Percentiles rank a stretch among this genome's conserved stretches.
Evolutionary conservation across 1,139 yeast species (phyloP).

Genomic region (Pneumocystis canis): DNA sequence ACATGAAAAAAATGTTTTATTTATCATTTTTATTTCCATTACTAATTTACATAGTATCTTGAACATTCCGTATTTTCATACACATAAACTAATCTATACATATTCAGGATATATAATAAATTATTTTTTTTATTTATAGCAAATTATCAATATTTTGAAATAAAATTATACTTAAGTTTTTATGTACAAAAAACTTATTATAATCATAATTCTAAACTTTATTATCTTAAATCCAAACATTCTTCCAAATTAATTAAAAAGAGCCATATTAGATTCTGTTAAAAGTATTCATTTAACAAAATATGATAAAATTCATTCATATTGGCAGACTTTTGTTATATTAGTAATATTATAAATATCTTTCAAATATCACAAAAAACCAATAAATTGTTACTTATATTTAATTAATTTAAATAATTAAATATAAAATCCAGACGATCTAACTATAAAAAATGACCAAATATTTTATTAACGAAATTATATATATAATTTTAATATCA

Average conservation of each 20-base stretch:
- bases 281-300: neutral
- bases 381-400: neutral
- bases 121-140: neutral
- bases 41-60: neutral
- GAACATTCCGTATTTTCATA: neutral
- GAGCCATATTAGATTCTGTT: neutral
- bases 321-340: neutral
- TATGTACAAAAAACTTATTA: neutral
- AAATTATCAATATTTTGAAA: too few species aligned
- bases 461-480: neutral
- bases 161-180: too few species aligned
- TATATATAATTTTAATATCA: neutral
- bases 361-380: neutral
- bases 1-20: conserved; percentile 7
- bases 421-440: neutral
- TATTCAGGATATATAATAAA: neutral
- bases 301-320: neutral
- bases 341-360: neutral
- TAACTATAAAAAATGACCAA: neutral
- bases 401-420: neutral
- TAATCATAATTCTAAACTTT: neutral
- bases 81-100: neutral
- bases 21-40: neutral
- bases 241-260: neutral
- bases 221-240: neutral